Conservation (phyloP, 345 rosid species). For the Melaleuca quinquenervia region DNA sequence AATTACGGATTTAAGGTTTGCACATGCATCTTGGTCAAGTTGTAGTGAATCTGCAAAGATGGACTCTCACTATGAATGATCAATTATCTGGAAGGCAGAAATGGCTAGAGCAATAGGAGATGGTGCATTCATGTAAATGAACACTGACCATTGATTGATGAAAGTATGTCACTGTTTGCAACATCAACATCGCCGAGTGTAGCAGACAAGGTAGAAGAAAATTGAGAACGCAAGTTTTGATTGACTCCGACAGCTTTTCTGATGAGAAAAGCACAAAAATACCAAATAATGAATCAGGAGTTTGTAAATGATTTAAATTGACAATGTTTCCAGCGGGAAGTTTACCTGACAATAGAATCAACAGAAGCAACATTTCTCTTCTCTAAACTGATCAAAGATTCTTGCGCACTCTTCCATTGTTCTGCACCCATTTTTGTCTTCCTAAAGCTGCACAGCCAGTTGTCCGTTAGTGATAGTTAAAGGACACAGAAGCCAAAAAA, state of each 20-base stretch:
- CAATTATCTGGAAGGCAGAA: not conserved
- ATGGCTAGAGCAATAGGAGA: not conserved
- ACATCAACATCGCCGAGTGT: slow-evolving; percentile 52
- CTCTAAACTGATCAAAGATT: slow-evolving; percentile 72
- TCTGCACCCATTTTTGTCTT: slow-evolving; percentile 68
- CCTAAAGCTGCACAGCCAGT: slow-evolving; percentile 36
- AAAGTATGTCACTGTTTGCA: slow-evolving; percentile 51
- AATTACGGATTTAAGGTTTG: slow-evolving; percentile 74
- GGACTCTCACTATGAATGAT: not conserved
- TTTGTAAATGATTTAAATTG: not conserved
- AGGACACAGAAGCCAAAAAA: not conserved
- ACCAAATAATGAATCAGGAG: not conserved
- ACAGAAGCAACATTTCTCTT: slow-evolving; percentile 75
- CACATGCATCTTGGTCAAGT: slow-evolving; percentile 83
- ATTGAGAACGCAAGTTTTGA: slow-evolving; percentile 44
- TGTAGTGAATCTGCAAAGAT: slow-evolving; percentile 61
- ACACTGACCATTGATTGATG: slow-evolving; percentile 74
- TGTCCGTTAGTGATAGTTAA: not conserved
- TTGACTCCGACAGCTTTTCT: slow-evolving; percentile 83
- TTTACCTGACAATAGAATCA: slow-evolving; percentile 76
- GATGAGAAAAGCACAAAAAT: not conserved
- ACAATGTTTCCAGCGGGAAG: not conserved
- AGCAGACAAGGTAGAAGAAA: slow-evolving; percentile 70
- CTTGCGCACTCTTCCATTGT: slow-evolving; percentile 88
- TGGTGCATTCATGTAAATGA: not conserved